Evolutionary conservation across 2,329 filamentous ascomycete genomes (phyloP).

Genomic region (Diaporthe destruens): DNA sequence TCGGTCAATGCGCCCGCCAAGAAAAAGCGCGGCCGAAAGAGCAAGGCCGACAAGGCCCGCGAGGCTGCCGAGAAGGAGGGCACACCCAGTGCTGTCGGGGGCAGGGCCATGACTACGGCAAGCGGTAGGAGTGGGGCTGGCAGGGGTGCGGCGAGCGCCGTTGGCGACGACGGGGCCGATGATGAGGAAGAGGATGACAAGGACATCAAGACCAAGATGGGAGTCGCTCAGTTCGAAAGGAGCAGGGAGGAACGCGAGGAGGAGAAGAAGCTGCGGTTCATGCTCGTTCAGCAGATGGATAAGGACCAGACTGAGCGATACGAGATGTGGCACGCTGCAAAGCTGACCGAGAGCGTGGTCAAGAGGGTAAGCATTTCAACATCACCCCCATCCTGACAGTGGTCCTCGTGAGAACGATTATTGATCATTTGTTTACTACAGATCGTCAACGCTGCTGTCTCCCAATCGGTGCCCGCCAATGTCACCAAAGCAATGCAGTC

Average conservation of each 20-base stretch:
- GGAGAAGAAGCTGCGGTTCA: conserved; percentile 72
- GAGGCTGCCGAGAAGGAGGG: conserved; percentile 52
- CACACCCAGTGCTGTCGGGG: conserved; percentile 61
- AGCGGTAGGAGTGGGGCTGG: conserved; percentile 56
- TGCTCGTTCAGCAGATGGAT: conserved; percentile 75
- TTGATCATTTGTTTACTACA: conserved; percentile 47
- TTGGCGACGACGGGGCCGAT: conserved; percentile 66
- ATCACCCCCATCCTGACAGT: neutral
- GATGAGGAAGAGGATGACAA: conserved; percentile 54
- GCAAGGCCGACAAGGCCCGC: conserved; percentile 67
- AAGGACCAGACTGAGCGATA: conserved; percentile 77
- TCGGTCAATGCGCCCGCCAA: conserved; percentile 59
- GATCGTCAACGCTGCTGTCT: conserved; percentile 85
- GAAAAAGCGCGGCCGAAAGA: conserved; percentile 73
- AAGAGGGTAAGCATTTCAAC: conserved; percentile 65
- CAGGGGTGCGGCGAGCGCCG: conserved; percentile 57
- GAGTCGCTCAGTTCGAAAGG: conserved; percentile 49
- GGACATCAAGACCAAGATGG: conserved; percentile 46
- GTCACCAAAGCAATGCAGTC: conserved; percentile 82
- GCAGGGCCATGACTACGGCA: conserved; percentile 59
- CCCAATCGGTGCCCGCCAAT: conserved; percentile 80
- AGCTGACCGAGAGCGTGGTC: conserved; percentile 76
- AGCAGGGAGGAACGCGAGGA: conserved; percentile 71
- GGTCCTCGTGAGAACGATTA: neutral
- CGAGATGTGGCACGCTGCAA: conserved; percentile 77